phyloP scores from a whole-genome alignment of 2,329 filamentous ascomycete genomes.

The Didymella exigua region DNA sequence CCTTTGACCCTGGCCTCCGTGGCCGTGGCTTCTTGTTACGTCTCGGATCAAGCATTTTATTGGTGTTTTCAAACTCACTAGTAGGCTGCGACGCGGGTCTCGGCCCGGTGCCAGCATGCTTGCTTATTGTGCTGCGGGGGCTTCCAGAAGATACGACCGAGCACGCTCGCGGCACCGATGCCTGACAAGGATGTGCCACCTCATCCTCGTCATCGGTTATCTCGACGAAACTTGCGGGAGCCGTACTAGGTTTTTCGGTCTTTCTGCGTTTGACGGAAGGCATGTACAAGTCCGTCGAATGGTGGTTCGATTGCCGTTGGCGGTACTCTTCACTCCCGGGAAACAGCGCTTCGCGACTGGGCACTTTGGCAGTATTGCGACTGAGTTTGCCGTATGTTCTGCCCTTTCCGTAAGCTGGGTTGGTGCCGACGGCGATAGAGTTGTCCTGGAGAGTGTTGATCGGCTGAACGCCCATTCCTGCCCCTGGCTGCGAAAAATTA shows the following conservation, averaged over 20 bases:
- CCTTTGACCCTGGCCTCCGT: background rate
- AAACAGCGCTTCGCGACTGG: too few relatives aligned
- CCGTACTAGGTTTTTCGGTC: conserved; percentile 3
- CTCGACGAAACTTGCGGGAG: background rate
- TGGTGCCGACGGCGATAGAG: background rate
- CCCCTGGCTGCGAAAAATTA: conserved; percentile 24
- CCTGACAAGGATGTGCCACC: background rate
- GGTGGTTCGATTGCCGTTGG: conserved; percentile 6
- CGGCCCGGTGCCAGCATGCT: background rate
- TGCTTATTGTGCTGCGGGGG: conserved; percentile 1
- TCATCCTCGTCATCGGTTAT: conserved; percentile 26
- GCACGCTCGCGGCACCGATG: background rate
- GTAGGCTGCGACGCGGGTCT: background rate
- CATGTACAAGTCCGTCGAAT: background rate
- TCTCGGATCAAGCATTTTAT: background rate
- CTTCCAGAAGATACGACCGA: background rate
- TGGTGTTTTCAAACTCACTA: background rate
- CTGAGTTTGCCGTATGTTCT: conserved; percentile 24
- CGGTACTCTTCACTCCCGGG: background rate
- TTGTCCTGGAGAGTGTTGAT: conserved; percentile 15
- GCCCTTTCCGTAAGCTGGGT: background rate
- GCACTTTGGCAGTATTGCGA: background rate
- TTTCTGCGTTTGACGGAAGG: conserved; percentile 29
- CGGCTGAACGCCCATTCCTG: conserved; percentile 18
- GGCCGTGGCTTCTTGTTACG: background rate